Evolutionary conservation across 495 filamentous ascomycete species (phyloP).

Genomic region (Aspergillus nidulans): DNA sequence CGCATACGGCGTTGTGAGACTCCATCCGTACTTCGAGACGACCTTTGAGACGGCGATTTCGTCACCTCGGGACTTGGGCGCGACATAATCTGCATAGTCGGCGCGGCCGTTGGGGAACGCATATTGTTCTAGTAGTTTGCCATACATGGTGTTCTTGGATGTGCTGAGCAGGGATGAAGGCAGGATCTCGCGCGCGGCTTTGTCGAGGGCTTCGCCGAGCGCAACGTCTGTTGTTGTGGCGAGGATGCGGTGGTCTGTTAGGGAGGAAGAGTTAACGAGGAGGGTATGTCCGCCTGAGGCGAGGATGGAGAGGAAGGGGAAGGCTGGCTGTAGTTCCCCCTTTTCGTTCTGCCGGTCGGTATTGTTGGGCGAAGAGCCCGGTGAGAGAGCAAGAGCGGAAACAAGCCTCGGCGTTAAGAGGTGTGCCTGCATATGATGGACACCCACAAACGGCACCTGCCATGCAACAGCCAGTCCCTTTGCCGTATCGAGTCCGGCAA

Average conservation of each 20-base stretch:
- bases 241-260: conserved; percentile 66
- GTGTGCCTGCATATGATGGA: conserved; percentile 98
- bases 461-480: conserved; percentile 84
- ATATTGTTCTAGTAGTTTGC: conserved; percentile 62
- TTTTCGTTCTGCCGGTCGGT: background rate
- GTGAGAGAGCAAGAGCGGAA: conserved; percentile 44
- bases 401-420: conserved; percentile 83
- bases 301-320: conserved; percentile 87
- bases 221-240: conserved; percentile 70
- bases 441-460: conserved; percentile 74
- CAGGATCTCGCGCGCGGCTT: conserved; percentile 69
- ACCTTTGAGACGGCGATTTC: conserved; percentile 36
- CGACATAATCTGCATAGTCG: conserved; percentile 52
- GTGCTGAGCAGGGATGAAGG: conserved; percentile 45
- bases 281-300: conserved; percentile 91
- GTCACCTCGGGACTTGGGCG: conserved; percentile 50
- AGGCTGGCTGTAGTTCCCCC: conserved; percentile 22
- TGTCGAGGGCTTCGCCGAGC: conserved; percentile 82
- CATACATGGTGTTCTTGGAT: conserved; percentile 65
- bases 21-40: conserved; percentile 52
- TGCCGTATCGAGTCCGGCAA: conserved; percentile 73
- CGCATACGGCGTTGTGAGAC: conserved; percentile 50
- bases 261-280: conserved; percentile 63
- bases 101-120: conserved; percentile 58
- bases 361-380: background rate